A percentile compares a stretch with the other conserved stretches of the same genome.
Conservation (phyloP, 495 filamentous ascomycete genomes). For the Neurospora sublineolata region DNA sequence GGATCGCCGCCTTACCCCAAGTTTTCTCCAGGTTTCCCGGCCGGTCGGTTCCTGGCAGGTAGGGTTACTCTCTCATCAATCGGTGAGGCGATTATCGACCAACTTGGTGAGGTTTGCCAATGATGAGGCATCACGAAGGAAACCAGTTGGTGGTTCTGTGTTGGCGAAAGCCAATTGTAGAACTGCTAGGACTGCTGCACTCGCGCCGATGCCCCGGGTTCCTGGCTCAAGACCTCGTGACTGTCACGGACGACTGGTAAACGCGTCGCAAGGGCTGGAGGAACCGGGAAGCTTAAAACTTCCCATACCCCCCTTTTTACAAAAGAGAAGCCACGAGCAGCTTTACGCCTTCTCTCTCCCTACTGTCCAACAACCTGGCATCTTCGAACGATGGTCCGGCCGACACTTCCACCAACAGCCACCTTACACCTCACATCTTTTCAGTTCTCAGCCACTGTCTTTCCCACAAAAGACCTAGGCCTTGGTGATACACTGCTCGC, state of each 20-base stretch:
- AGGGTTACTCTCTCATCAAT: neutral
- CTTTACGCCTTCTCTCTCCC: neutral
- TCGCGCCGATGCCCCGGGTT: neutral
- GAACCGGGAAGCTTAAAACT: neutral
- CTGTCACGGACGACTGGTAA: neutral
- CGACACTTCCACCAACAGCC: neutral
- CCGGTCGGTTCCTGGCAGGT: neutral
- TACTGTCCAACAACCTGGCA: neutral
- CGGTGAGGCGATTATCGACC: neutral
- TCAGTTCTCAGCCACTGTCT: neutral
- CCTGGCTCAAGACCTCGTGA: neutral
- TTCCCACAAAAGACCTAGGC: neutral
- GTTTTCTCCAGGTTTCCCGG: neutral
- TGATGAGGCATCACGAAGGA: neutral
- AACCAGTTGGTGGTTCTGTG: neutral
- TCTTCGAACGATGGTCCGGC: neutral
- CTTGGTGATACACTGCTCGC: conserved; percentile 1
- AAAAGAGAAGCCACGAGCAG: neutral
- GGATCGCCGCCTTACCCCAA: neutral
- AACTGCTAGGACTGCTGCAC: neutral
- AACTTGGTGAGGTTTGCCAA: neutral
- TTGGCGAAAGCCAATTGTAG: neutral
- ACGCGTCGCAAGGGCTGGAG: neutral
- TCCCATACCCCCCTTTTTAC: neutral
- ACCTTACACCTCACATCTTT: no score